These are phyloP conservation scores for Talaromyces pinophilus DNA, from an alignment of 2,329 filamentous ascomycete species.

Conservation along the genomic window DNA sequence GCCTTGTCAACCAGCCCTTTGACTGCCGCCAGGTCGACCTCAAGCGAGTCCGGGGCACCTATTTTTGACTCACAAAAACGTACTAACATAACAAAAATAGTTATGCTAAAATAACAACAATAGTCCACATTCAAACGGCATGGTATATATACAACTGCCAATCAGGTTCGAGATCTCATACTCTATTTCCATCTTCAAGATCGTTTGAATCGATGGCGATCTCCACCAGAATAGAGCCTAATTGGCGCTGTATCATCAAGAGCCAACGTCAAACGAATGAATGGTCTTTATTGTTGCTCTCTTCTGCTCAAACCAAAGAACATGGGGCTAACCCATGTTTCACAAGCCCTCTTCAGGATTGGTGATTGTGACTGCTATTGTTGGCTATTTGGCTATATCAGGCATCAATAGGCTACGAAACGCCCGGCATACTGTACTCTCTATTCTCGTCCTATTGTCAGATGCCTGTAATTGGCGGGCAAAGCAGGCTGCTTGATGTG, in stretches of 20 bases:
- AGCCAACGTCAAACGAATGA: conserved; percentile 14
- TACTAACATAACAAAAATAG: neutral
- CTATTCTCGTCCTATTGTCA: neutral
- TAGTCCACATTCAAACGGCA: neutral
- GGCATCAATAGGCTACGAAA: conserved; percentile 16
- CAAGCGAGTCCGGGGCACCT: neutral
- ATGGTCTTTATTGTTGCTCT: conserved; percentile 23
- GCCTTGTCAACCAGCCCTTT: conserved; percentile 21
- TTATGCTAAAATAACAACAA: conserved; percentile 15
- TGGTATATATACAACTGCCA: conserved; percentile 1
- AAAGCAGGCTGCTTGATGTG: neutral
- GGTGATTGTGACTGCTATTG: conserved; percentile 6
- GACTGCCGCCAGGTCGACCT: conserved; percentile 7
- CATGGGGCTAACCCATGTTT: conserved; percentile 19
- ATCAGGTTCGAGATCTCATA: neutral
- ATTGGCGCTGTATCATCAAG: conserved; percentile 17
- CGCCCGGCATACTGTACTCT: neutral
- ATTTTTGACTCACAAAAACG: neutral
- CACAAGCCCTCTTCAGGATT: conserved; percentile 16
- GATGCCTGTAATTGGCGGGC: neutral
- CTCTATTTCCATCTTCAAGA: conserved; percentile 1
- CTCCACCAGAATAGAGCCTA: neutral
- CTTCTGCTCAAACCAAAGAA: neutral
- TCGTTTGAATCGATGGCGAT: neutral
- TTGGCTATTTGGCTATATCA: conserved; percentile 4